A percentile compares a stretch with the other conserved stretches of the same genome.
Conservation (phyloP, 768 basidiomycete genomes). For the Trametes gibbosa region DNA sequence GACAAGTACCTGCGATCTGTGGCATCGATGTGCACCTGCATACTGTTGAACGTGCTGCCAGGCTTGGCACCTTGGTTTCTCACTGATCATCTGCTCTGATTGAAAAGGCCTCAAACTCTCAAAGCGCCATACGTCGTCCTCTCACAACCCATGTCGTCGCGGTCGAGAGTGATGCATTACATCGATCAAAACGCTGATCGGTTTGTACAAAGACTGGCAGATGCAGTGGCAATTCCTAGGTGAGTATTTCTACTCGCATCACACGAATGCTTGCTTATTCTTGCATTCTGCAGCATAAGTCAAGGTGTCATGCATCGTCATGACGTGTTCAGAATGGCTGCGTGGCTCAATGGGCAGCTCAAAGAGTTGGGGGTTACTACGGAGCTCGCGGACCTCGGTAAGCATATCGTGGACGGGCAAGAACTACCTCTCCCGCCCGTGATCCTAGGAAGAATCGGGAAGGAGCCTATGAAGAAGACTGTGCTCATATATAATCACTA, state of each 20-base stretch:
- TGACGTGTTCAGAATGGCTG: conserved; percentile 83
- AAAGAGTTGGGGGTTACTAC: conserved; percentile 77
- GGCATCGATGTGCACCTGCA: no score
- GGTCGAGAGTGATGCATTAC: conserved; percentile 39
- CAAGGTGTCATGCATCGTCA: conserved; percentile 67
- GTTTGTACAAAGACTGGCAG: conserved; percentile 76
- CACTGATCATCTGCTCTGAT: no score
- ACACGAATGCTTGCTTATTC: background rate
- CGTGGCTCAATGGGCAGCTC: conserved; percentile 76
- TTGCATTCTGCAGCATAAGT: conserved; percentile 44
- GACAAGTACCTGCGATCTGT: no score
- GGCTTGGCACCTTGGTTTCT: no score
- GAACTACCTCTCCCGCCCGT: conserved; percentile 76
- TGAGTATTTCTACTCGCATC: conserved; percentile 25
- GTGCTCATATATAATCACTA: conserved; percentile 93
- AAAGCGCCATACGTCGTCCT: background rate
- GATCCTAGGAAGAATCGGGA: conserved; percentile 77
- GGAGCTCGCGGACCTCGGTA: conserved; percentile 71
- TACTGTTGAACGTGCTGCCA: no score
- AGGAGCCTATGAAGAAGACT: conserved; percentile 89
- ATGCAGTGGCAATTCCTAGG: conserved; percentile 86
- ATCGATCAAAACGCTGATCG: conserved; percentile 67
- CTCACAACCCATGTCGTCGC: conserved; percentile 32
- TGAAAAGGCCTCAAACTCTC: no score
- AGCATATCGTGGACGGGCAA: conserved; percentile 69